phyloP scores from a whole-genome alignment of 2,329 filamentous ascomycete genomes.

The Fonsecaea pedrosoi region DNA sequence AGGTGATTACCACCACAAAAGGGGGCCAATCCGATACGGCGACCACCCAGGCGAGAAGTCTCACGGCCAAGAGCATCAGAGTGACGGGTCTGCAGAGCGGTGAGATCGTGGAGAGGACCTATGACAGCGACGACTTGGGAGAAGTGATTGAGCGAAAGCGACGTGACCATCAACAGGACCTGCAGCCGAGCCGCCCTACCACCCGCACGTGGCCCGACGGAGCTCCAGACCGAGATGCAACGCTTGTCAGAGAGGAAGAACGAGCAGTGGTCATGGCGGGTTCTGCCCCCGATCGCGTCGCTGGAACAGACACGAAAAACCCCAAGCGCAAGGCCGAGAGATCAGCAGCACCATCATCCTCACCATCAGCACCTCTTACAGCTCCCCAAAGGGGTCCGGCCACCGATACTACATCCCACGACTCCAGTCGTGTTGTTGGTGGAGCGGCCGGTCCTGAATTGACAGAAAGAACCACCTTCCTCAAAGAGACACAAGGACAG shows the following conservation, averaged over 20 bases:
- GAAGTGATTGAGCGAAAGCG: constrained; percentile 30
- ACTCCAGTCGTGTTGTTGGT: background rate
- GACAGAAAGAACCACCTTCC: too few species aligned
- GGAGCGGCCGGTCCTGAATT: too few species aligned
- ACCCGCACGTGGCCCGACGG: background rate
- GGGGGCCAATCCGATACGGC: constrained; percentile 39
- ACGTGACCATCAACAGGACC: background rate
- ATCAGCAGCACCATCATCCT: background rate
- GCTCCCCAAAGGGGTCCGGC: background rate
- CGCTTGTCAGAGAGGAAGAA: background rate
- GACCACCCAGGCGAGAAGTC: constrained; percentile 14
- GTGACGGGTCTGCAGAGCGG: constrained; percentile 31
- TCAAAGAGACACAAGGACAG: too few species aligned
- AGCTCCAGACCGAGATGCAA: background rate
- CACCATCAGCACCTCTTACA: background rate
- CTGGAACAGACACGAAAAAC: background rate
- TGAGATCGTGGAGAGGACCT: constrained; percentile 32
- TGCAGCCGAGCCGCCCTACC: background rate
- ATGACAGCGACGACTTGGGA: constrained; percentile 34
- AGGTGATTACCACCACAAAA: constrained; percentile 4
- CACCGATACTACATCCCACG: background rate
- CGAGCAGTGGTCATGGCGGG: background rate
- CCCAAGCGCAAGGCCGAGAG: background rate
- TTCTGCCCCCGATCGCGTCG: background rate
- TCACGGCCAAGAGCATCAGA: constrained; percentile 18